Conservation (phyloP, 148 eudicot genomes). For the Vaccinium vitisidaea region DNA sequence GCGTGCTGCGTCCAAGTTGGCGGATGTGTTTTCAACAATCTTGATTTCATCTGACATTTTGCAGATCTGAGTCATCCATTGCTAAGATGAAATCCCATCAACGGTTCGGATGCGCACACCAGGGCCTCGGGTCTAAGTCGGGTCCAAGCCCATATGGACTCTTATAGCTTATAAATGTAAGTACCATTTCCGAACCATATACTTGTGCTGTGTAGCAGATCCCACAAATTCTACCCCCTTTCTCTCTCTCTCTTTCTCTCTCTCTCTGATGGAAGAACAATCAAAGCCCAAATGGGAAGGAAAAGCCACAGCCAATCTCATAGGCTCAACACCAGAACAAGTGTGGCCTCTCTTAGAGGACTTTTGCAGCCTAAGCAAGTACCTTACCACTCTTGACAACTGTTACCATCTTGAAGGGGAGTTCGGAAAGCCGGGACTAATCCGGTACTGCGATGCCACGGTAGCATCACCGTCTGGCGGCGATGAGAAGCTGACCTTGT, state of each 20-base stretch:
- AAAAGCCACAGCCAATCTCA: conserved; percentile 38
- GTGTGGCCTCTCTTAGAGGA: conserved; percentile 54
- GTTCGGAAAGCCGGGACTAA: conserved; percentile 33
- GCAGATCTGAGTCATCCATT: too few relatives aligned
- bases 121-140: too few relatives aligned
- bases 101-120: too few relatives aligned
- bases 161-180: too few relatives aligned
- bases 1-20: too few relatives aligned
- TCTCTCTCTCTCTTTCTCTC: conserved; percentile 8
- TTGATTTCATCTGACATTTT: too few relatives aligned
- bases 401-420: conserved; percentile 37
- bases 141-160: too few relatives aligned
- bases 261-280: conserved; percentile 13
- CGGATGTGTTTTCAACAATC: too few relatives aligned
- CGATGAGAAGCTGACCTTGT: conserved; percentile 18
- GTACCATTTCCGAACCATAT: not conserved
- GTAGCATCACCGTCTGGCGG: conserved; percentile 14
- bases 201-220: not conserved
- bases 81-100: too few relatives aligned
- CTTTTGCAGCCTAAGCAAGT: conserved; percentile 39
- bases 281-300: conserved; percentile 50
- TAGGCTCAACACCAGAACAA: conserved; percentile 31
- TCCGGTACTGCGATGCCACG: conserved; percentile 41
- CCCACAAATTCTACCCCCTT: not conserved
- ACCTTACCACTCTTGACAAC: conserved; percentile 34